Evolutionary conservation across 192 early-diverging fungal species (phyloP), one percentile per base, ranked within the genome.

Genomic region (Gonapodya prolifera): DNA sequence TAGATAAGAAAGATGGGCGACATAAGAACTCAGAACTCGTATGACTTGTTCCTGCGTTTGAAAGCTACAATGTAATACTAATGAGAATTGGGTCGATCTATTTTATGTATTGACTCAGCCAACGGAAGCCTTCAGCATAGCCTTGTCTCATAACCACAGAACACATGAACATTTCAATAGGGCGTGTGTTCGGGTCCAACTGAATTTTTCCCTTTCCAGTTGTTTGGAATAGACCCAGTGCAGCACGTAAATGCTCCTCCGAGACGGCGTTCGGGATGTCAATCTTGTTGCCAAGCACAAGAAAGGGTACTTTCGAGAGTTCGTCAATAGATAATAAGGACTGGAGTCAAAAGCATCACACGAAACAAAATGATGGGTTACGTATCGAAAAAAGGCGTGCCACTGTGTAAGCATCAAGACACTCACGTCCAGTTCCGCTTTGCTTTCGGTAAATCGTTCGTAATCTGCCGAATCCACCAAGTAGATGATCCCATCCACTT

Each of bases 151-250:
- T 95, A 69, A 96, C 94, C 28, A 99, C 94, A 33, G 96, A 98
- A 89, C 95, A 97, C 97, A 99, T 99, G 82, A 96, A 99, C 75
- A 99, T 89, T 87, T 99, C 97, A 79, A 99, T 96, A 69, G 97
- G 94, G 76, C 97, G 91, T 80, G 96, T 93, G 81, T 95, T 92
- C 83, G 92, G 93, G 34, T 28, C 32, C 82, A 97, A 89, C 75
- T 90, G 89, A 35, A 95, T 91, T 86, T 96, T 98, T 83, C 97
- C 97, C 87, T 98, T 98, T 80, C 97, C 97, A 69, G 96, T 99
- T 70, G 96, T 97, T 85, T 99, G 95, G 91, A 91, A 93, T 79
- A 99, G 87, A 33, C 96, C 95, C 76, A 99, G 89, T 69, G 85
- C 85, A 75, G 89, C 85, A 81, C 96, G 87, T 77, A 99, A 90